Percentiles rank a stretch among this genome's conserved stretches.
These are phyloP conservation scores for Trametes punicea DNA, from an alignment of 768 basidiomycete species.

Conservation along the genomic window DNA sequence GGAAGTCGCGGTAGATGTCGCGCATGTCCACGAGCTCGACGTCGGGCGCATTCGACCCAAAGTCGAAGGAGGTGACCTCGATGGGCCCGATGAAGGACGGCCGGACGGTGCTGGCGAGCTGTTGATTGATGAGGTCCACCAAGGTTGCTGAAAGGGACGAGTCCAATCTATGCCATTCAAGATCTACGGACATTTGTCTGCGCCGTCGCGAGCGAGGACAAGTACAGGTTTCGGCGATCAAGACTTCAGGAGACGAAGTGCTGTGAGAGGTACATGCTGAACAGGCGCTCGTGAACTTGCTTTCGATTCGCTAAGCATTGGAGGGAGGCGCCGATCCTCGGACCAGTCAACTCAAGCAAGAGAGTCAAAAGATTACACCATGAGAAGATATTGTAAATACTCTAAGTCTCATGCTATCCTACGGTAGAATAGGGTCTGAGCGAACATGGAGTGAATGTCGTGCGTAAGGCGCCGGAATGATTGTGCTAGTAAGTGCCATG, in stretches of 20 bases:
- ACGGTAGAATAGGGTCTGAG: not conserved
- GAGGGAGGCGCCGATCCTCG: not conserved
- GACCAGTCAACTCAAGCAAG: not conserved
- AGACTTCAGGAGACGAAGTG: not conserved
- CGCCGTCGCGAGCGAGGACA: not conserved
- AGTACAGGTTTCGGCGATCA: no score
- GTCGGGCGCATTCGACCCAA: constrained; percentile 80
- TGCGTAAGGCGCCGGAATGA: constrained; percentile 9
- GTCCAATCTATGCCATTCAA: constrained; percentile 89
- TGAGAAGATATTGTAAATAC: constrained; percentile 18
- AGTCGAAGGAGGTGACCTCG: constrained; percentile 79
- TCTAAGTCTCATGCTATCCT: constrained; percentile 19
- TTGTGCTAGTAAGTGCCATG: constrained; percentile 16
- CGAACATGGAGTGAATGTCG: constrained; percentile 13
- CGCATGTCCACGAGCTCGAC: constrained; percentile 88
- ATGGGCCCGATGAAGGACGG: constrained; percentile 96
- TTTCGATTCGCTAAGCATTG: not conserved
- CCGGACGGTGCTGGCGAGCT: constrained; percentile 65
- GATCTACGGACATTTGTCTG: constrained; percentile 83
- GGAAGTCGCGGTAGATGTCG: constrained; percentile 93
- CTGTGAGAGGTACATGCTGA: not conserved
- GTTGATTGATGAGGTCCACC: constrained; percentile 73
- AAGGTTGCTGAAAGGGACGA: constrained; percentile 63
- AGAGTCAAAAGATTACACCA: constrained; percentile 10
- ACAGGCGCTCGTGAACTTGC: not conserved